phyloP scores from a whole-genome alignment of 176 grass and related monocot genomes.

The Cymbopogon citratus region DNA sequence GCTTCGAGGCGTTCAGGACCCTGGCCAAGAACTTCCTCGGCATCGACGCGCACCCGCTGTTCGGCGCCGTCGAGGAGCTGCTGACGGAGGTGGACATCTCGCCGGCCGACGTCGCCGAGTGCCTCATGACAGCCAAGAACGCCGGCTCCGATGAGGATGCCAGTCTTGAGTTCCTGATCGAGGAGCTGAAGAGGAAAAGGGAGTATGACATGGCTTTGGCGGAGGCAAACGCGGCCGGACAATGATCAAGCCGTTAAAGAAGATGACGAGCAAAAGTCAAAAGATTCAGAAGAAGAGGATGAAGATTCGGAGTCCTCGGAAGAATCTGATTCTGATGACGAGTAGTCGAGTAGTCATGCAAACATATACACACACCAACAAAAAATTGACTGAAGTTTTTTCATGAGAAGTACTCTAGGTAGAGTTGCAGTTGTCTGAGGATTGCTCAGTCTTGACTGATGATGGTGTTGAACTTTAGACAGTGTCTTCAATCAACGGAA shows the following conservation, averaged over 20 bases:
- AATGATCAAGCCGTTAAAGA: background rate
- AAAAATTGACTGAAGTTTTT: too few relatives aligned
- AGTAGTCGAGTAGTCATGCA: background rate
- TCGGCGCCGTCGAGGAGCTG: background rate
- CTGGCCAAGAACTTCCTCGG: background rate
- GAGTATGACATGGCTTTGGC: background rate
- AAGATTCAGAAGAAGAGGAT: background rate
- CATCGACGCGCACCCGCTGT: background rate
- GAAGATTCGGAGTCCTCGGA: background rate
- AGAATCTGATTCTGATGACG: background rate
- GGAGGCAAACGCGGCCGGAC: background rate
- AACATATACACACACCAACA: background rate
- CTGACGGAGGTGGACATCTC: background rate
- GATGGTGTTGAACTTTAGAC: too few relatives aligned
- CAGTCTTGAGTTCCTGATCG: background rate
- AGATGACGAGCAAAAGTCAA: background rate
- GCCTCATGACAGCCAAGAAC: background rate
- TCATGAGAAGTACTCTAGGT: too few relatives aligned
- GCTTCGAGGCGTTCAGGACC: background rate
- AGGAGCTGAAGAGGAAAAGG: background rate
- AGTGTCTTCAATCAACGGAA: too few relatives aligned
- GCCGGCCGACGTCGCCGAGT: background rate
- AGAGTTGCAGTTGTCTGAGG: too few relatives aligned
- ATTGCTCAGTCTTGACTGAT: too few relatives aligned
- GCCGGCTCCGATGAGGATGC: background rate